Conservation (phyloP, 2,329 filamentous ascomycete genomes). For the Tolypocladium guangdongense region DNA sequence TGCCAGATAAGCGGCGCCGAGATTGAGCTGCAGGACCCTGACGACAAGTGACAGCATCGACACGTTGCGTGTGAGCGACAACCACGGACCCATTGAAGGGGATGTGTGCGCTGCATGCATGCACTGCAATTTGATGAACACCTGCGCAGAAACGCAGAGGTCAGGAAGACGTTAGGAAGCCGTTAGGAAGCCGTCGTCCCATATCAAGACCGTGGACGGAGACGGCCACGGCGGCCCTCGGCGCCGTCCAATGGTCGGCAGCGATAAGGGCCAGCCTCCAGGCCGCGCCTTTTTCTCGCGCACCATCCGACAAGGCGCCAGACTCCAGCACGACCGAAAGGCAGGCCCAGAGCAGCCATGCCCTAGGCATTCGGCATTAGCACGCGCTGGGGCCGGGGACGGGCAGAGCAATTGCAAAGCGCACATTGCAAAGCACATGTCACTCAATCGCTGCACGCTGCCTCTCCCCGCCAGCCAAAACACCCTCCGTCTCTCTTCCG, state of each 20-base stretch:
- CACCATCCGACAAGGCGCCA: background rate
- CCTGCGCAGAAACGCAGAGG: too few relatives aligned
- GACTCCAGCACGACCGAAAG: background rate
- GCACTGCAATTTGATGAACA: background rate
- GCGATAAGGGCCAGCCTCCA: background rate
- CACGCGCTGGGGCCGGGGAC: background rate
- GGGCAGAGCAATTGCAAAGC: background rate
- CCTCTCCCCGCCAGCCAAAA: background rate
- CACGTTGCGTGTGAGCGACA: background rate
- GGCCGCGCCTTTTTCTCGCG: background rate
- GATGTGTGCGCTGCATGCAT: background rate
- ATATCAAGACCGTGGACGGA: too few relatives aligned
- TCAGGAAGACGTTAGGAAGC: too few relatives aligned
- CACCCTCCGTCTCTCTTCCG: background rate
- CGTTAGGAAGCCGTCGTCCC: too few relatives aligned
- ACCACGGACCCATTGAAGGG: background rate
- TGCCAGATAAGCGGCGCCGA: conserved; percentile 3
- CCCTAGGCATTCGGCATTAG: too few relatives aligned
- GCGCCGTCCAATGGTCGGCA: background rate
- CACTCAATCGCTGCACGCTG: background rate
- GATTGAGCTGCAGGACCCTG: background rate
- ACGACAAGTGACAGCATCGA: background rate
- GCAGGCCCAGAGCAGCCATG: background rate
- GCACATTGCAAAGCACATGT: conserved; percentile 3
- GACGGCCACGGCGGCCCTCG: too few relatives aligned